Conservation (phyloP, 2,329 filamentous ascomycete species). For the Cladosporium phlei region DNA sequence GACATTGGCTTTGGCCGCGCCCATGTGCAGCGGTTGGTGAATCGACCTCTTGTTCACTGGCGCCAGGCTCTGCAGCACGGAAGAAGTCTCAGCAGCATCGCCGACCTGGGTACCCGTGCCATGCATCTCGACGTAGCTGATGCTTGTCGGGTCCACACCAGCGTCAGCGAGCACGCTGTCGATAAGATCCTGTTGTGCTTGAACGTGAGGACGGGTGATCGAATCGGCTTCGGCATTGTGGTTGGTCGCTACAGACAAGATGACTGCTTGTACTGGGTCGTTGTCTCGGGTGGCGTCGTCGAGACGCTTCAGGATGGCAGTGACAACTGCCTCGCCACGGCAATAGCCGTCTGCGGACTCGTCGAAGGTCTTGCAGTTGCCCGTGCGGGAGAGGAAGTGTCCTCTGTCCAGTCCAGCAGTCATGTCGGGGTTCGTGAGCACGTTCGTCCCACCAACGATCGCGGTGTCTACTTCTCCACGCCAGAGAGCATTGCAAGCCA, state of each 20-base stretch:
- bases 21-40: slow-evolving; percentile 48
- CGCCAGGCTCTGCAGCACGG: slow-evolving; percentile 62
- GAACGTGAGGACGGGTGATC: slow-evolving; percentile 77
- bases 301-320: slow-evolving; percentile 27
- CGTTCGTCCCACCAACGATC: slow-evolving; percentile 71
- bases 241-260: slow-evolving; percentile 71
- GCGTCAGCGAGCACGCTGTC: slow-evolving; percentile 65
- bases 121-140: slow-evolving; percentile 85
- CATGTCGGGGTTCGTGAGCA: slow-evolving; percentile 76
- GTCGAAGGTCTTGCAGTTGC: slow-evolving; percentile 25
- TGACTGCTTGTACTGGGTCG: slow-evolving; percentile 31
- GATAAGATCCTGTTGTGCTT: slow-evolving; percentile 68
- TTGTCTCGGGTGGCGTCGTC: slow-evolving; percentile 15
- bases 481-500: slow-evolving; percentile 69
- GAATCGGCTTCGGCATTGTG: slow-evolving; percentile 77
- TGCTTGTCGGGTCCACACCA: slow-evolving; percentile 68
- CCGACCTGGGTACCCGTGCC: slow-evolving; percentile 83
- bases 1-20: slow-evolving; percentile 53
- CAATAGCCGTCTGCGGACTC: slow-evolving; percentile 46
- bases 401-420: slow-evolving; percentile 70
- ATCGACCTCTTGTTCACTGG: slow-evolving; percentile 47
- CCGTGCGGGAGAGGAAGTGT: slow-evolving; percentile 69
- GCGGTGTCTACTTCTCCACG: slow-evolving; percentile 75
- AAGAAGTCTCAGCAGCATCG: slow-evolving; percentile 76
- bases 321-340: slow-evolving; percentile 36